Evolutionary conservation across 139 green algal genomes (phyloP), one percentile per base, ranked within the genome.

Genomic region (Zygnema circumcarinatum): DNA sequence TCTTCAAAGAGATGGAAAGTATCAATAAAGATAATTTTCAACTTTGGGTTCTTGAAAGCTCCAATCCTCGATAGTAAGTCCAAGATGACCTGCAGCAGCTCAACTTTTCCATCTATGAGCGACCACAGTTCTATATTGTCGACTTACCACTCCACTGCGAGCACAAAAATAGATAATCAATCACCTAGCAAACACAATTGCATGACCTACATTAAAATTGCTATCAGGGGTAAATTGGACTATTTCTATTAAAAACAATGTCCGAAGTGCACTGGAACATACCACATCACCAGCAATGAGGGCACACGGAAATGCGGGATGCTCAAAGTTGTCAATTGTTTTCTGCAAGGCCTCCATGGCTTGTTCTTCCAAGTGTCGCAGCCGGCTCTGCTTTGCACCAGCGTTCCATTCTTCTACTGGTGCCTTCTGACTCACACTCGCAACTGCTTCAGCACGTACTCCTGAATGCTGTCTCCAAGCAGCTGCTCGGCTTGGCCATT

Each of bases 1-100:
- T 95, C 92, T 32, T 87, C 84, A 52, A 94, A 95, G 16, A 95
- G 79, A 87, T 95, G 92, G 78, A 93, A 94, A n/a, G 92, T 95
- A 81, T 95, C 92, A 11, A 95, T 84, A 74, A 93, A 93, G 38
- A 93, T 78, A 11, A 95, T 83, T 78, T 92, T 88, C 62, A 83
- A 33, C 42, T 81, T 80, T 47, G 56, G 67, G 25, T 76, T 62
- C 3, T 87, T 56, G 21, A 95, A 74, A 40, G 88, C 84, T 36
- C 92, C 92, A 20, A 93, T 81, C 36, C 81, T 74, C 54, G 76
- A 31, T 42, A 95, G 88, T 56, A 95, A 79, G 74, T 95, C 40
- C 47, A 93, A 79, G 25, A 95, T 93, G 41, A 93, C 91, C 1
- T 88, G 82, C 68, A 40, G n/a, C n/a, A n/a, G n/a, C n/a, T n/a